Base-by-base conservation (phyloP, 2,329 filamentous ascomycete species). In the Microsporum canis region DNA sequence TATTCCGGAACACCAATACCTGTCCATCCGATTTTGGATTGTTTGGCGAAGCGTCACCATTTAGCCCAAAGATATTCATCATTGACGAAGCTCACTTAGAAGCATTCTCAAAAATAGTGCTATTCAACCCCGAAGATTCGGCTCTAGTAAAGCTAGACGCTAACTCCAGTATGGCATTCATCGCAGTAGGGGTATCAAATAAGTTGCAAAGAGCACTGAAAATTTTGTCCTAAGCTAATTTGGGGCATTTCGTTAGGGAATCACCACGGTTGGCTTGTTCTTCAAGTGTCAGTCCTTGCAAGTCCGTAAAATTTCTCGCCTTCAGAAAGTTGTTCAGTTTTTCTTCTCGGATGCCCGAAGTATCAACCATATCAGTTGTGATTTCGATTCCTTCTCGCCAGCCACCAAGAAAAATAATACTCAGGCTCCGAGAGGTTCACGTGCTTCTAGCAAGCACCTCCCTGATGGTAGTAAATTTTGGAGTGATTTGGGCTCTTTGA, bases 301-400 rank as follows among this genome's bases (percentile, higher is more conserved):
- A 57, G 29, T 68, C 64, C 3, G 68, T 53, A 3, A 80, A 70
- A 65, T 84, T 80, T 49, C 77, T 79, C 34, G 80, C 74, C 65
- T 84, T 84, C 62, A 84, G 74, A 71, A 86, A 86, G 70, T 85
- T 86, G 72, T 88, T 88, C 34, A 95, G 77, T 17, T 86, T 87
- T 57, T 85, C 84, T 71, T 96, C 91, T 88, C 90, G 96, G 49
- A 81, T 83, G 61, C 85, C 83, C 5, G 87, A 88, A 67, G 86
- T 83, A 47, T 84, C 84, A 62, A 89, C 81, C 75, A 96, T 85
- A 61, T 91, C 89, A 1, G 88, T 85, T 0, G 90, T 92, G 64
- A 96, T 94, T 70, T 96, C 92, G 34, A 96, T 86, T 1, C 89
- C 89, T 58, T 95, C 89, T 67, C 89, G 89, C 91, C 92, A 97